A percentile compares a stretch with the other conserved stretches of the same genome.
phyloP scores from a whole-genome alignment of 768 basidiomycete genomes.

The Boletus vinaceobasis region DNA sequence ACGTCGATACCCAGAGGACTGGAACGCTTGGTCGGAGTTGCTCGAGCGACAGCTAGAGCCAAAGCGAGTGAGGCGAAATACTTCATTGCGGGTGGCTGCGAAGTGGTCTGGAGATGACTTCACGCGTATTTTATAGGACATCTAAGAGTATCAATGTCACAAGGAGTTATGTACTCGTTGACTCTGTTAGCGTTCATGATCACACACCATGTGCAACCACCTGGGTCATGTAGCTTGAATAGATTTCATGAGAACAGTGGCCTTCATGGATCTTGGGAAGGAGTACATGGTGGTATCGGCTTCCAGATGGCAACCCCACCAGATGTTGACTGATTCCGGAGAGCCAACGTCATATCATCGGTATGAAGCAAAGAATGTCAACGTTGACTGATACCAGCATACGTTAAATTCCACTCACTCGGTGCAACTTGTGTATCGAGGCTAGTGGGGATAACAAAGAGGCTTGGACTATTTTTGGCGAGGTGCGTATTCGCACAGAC shows the following conservation, averaged over 20 bases:
- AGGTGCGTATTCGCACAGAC: not conserved
- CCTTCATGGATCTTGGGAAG: not conserved
- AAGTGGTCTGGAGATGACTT: not conserved
- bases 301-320: too few relatives aligned
- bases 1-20: slow-evolving; percentile 53
- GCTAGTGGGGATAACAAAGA: not conserved
- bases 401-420: not conserved
- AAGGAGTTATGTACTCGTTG: not conserved
- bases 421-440: too few relatives aligned
- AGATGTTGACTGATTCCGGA: not conserved
- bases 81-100: slow-evolving; percentile 15
- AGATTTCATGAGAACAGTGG: slow-evolving; percentile 3
- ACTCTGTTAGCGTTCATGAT: slow-evolving; percentile 4
- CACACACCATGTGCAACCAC: slow-evolving; percentile 12
- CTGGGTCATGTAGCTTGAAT: not conserved
- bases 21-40: slow-evolving; percentile 30
- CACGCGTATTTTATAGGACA: slow-evolving; percentile 12
- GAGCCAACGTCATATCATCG: not conserved
- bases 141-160: not conserved
- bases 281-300: not conserved
- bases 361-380: not conserved
- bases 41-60: slow-evolving; percentile 12
- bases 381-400: not conserved
- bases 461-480: not conserved
- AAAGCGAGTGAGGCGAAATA: slow-evolving; percentile 15